A percentile compares a stretch with the other conserved stretches of the same genome.
These are phyloP conservation scores for Hypoxylon intermedium DNA, from an alignment of 495 filamentous ascomycete species.

Conservation along the genomic window DNA sequence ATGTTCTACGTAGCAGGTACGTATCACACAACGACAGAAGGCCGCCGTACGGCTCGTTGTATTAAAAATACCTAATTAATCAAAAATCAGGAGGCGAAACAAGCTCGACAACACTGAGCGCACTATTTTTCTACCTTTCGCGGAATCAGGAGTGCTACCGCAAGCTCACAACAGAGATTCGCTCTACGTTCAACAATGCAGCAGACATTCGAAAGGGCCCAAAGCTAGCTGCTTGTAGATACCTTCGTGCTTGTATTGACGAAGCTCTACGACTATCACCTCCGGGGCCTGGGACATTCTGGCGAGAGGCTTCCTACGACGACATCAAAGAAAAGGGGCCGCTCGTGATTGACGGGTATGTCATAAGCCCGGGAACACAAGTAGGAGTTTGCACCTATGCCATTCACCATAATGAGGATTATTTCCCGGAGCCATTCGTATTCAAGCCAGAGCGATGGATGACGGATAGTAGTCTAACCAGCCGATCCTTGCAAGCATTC, in stretches of 20 bases:
- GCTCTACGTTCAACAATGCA: constrained; percentile 41
- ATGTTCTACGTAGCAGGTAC: too few relatives aligned
- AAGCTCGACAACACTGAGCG: constrained; percentile 8
- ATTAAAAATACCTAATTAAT: background rate
- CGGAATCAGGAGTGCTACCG: constrained; percentile 49
- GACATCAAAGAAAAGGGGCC: constrained; percentile 51
- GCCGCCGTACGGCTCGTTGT: background rate
- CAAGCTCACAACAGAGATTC: constrained; percentile 50
- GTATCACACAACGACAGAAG: too few relatives aligned
- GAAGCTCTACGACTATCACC: constrained; percentile 66
- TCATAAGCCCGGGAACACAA: constrained; percentile 39
- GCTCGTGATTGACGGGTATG: constrained; percentile 52
- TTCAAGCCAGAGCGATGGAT: constrained; percentile 53
- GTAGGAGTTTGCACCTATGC: constrained; percentile 48
- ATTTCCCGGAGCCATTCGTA: constrained; percentile 47
- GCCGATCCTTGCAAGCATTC: constrained; percentile 9
- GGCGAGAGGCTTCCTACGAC: constrained; percentile 42
- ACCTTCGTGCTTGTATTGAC: constrained; percentile 61
- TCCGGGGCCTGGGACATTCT: constrained; percentile 54
- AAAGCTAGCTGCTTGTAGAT: constrained; percentile 56
- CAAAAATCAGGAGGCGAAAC: constrained; percentile 13
- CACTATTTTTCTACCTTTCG: constrained; percentile 22
- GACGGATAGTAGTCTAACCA: background rate
- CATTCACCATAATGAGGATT: constrained; percentile 48
- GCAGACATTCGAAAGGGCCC: constrained; percentile 45